Conservation (phyloP, 495 filamentous ascomycete genomes). For the Podospora bellae-mahoneyi region DNA sequence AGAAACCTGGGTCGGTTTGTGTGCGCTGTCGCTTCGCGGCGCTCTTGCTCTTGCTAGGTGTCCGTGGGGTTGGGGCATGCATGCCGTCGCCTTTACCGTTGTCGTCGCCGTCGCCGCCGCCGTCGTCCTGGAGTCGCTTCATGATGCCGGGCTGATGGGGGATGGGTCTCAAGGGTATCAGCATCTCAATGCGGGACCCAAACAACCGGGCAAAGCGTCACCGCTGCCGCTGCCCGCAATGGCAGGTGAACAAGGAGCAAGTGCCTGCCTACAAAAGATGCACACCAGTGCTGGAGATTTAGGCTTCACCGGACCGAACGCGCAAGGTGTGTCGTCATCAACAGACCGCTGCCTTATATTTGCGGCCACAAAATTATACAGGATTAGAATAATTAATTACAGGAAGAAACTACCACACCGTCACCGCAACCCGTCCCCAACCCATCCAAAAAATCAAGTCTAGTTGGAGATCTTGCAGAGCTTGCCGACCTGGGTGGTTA, state of each 20-base stretch:
- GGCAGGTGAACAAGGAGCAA: background rate
- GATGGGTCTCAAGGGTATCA: background rate
- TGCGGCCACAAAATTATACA: background rate
- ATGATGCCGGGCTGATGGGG: background rate
- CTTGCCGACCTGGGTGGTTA: constrained; percentile 25
- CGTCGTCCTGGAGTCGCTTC: background rate
- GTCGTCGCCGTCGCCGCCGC: background rate
- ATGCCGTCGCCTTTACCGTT: background rate
- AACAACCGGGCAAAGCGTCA: background rate
- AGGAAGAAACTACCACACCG: background rate
- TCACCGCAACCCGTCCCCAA: background rate
- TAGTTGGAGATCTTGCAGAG: constrained; percentile 25
- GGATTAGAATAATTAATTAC: background rate
- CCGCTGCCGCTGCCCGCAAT: background rate
- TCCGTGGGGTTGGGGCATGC: background rate
- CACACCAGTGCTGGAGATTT: background rate
- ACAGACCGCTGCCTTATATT: background rate
- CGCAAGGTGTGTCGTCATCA: background rate
- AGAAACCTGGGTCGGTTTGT: background rate
- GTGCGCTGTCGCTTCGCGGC: background rate
- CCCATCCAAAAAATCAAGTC: background rate
- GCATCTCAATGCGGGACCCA: background rate
- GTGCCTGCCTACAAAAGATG: background rate
- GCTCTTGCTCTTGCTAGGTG: background rate
- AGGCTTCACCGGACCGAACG: background rate